Percentiles rank a stretch among this genome's conserved stretches.
These are phyloP conservation scores for Vitis rotundifolia DNA, from an alignment of 164 flowering plant genomes.

Conservation along the genomic window DNA sequence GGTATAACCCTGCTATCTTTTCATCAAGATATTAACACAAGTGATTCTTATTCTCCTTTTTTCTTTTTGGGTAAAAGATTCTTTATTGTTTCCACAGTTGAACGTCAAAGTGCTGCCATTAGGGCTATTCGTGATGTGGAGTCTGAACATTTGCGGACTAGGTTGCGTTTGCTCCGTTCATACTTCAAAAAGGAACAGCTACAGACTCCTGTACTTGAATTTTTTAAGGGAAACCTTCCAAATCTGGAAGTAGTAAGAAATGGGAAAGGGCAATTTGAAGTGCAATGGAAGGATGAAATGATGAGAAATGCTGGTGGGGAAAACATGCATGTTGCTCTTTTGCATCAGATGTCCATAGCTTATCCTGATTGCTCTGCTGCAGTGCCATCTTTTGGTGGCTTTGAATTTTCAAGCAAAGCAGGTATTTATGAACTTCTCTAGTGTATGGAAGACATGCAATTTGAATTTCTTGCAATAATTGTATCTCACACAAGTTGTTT, in stretches of 20 bases:
- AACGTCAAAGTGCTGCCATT: conserved; percentile 56
- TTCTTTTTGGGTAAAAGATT: neutral
- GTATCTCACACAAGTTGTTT: conserved; percentile 5
- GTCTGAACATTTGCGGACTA: conserved; percentile 51
- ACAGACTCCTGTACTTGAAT: conserved; percentile 47
- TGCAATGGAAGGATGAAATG: conserved; percentile 50
- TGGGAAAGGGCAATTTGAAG: conserved; percentile 47
- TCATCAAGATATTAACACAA: neutral
- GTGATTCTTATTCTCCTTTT: neutral
- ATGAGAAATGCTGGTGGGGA: conserved; percentile 32
- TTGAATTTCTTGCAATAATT: neutral
- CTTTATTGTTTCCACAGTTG: conserved; percentile 34
- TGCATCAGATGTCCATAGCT: conserved; percentile 47
- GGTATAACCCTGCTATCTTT: too few species aligned
- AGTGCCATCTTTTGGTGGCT: conserved; percentile 43
- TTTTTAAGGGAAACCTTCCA: conserved; percentile 66
- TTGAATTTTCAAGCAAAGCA: conserved; percentile 53
- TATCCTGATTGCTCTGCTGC: conserved; percentile 40
- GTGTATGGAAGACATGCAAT: neutral
- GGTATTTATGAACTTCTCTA: conserved; percentile 28
- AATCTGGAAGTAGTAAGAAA: conserved; percentile 41
- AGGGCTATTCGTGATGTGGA: conserved; percentile 72
- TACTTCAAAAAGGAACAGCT: conserved; percentile 58
- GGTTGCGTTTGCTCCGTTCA: conserved; percentile 63
- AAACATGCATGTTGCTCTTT: conserved; percentile 45